Evolutionary conservation across 2,329 filamentous ascomycete genomes (phyloP).

Genomic region (Pseudogymnoascus sp.): DNA sequence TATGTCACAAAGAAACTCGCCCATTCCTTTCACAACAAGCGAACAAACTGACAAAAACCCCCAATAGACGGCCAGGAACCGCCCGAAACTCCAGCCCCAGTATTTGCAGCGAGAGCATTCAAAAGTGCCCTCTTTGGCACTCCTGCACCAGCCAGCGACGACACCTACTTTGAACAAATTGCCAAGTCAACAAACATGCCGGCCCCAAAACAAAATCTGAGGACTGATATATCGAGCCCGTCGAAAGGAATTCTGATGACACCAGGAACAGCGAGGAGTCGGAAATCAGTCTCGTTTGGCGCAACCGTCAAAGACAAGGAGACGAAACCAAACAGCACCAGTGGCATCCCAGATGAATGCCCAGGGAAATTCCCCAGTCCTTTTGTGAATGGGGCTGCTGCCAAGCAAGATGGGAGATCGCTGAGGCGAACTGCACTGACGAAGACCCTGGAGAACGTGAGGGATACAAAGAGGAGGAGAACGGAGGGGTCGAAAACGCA

Average conservation of each 20-base stretch:
- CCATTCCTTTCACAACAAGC: background rate
- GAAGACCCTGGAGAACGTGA: slow-evolving; percentile 40
- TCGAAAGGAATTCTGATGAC: slow-evolving; percentile 53
- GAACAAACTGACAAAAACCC: background rate
- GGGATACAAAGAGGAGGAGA: slow-evolving; percentile 24
- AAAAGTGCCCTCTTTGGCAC: slow-evolving; percentile 59
- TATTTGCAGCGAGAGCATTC: slow-evolving; percentile 60
- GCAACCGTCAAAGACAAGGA: slow-evolving; percentile 35
- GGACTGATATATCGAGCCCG: background rate
- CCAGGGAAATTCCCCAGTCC: slow-evolving; percentile 28
- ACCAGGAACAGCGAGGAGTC: slow-evolving; percentile 53
- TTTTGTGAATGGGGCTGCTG: slow-evolving; percentile 16
- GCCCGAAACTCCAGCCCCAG: slow-evolving; percentile 59
- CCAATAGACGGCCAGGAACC: slow-evolving; percentile 34
- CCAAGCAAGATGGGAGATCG: background rate
- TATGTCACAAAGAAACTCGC: slow-evolving; percentile 10
- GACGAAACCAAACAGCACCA: slow-evolving; percentile 17
- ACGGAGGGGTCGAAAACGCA: background rate
- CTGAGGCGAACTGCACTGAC: slow-evolving; percentile 35
- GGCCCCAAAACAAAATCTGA: slow-evolving; percentile 9
- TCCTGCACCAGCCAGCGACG: slow-evolving; percentile 35
- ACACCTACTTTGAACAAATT: slow-evolving; percentile 27
- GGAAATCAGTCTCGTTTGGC: slow-evolving; percentile 61
- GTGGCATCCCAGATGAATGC: slow-evolving; percentile 27
- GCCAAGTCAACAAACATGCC: slow-evolving; percentile 29